A percentile compares a stretch with the other conserved stretches of the same genome.
phyloP scores from a whole-genome alignment of 2,329 filamentous ascomycete species.

The Dothistroma pini region DNA sequence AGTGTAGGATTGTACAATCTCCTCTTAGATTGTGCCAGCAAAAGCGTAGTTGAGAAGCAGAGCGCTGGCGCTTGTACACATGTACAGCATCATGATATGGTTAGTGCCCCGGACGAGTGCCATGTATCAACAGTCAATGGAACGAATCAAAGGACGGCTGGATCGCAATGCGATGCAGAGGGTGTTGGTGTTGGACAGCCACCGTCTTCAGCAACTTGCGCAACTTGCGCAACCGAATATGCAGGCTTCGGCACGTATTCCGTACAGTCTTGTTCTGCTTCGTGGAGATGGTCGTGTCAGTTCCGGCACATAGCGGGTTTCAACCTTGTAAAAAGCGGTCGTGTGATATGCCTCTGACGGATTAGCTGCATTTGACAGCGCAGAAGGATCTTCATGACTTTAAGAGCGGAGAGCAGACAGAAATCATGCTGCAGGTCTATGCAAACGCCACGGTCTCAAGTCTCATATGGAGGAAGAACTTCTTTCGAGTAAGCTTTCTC shows the following conservation, averaged over 20 bases:
- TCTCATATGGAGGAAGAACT: neutral
- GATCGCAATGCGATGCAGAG: too few relatives aligned
- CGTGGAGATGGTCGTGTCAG: neutral
- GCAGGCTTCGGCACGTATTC: neutral
- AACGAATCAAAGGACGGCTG: too few relatives aligned
- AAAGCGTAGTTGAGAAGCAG: constrained; percentile 5
- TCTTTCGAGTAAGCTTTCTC: neutral
- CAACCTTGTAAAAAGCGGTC: too few relatives aligned
- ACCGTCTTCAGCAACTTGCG: neutral
- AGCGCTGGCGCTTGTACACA: constrained; percentile 4
- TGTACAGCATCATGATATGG: neutral
- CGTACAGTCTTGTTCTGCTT: neutral
- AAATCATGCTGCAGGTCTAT: neutral
- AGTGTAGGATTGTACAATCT: constrained; percentile 11
- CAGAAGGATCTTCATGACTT: neutral
- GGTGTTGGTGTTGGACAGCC: too few relatives aligned
- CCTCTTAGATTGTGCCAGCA: constrained; percentile 6
- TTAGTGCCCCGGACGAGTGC: neutral
- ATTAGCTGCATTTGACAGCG: too few relatives aligned
- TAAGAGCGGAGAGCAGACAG: neutral
- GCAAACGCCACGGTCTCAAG: neutral
- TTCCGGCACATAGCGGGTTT: neutral
- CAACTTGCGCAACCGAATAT: neutral
- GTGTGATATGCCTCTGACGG: neutral
- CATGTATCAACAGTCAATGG: neutral